Base-by-base conservation (phyloP, 192 early-diverging fungal species). In the Chytriomyces sp. region DNA sequence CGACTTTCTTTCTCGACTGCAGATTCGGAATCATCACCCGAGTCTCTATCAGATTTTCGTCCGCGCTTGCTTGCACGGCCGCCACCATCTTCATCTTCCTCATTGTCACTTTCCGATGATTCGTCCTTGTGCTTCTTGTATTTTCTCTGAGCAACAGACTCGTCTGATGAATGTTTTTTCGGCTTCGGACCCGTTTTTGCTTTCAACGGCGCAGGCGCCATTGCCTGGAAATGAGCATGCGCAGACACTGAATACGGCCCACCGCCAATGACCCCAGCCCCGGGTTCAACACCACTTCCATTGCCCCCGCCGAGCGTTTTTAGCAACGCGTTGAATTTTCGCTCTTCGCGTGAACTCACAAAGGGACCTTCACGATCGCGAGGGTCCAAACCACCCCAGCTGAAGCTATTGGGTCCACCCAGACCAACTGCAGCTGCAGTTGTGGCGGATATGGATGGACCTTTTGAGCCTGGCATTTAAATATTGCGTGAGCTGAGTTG, bases 311-410 rank as follows among this genome's bases (percentile, higher is more conserved):
- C 74, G 28, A 78, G 71, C n/a, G 76, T 80, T 65, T 74, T 59
- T 69, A 81, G 49, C 46, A 82, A 50, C 16, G 73, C 82, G 45
- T 69, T 64, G 71, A 86, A 80, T 72, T 86, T 86, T 3, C 75
- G 69, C 48, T 82, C 80, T 61, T 86, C 84, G 28, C 84, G 79
- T 5, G 77, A 73, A 28, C 77, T 80, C 64, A 70, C 84, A 61
- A 84, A 84, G 4, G 72, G 77, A 6, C 83, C 83, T 47, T 75
- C 80, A 7, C 69, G 53, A 16, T 64, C 69, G 18, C 71, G 61
- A 0, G 53, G 46, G 20, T 82, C 79, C 6, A 86, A 67, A 0
- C 84, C 84, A 46, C 84, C 84, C 84, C 84, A 83, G 5, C 73
- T 68, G 63, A 83, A 86, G 2, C 68, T 10, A 45, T 50, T 72